Conservation (phyloP, 495 filamentous ascomycete species). For the Penicillium maclennaniae region DNA sequence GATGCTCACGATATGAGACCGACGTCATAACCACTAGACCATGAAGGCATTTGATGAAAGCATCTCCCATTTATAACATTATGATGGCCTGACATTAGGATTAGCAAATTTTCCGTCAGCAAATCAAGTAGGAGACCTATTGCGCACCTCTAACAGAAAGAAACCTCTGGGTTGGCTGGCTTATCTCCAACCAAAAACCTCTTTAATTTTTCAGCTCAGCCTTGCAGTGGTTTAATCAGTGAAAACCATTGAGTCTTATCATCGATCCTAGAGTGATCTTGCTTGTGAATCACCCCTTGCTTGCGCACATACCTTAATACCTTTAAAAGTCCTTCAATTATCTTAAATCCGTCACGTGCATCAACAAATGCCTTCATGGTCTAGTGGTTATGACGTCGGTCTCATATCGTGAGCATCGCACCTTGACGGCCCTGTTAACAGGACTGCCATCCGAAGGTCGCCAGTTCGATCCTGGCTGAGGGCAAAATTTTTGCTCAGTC, state of each 20-base stretch:
- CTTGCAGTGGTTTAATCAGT: neutral
- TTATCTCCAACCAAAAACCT: too few relatives aligned
- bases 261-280: too few relatives aligned
- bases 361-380: conserved; percentile 17
- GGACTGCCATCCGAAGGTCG: conserved; percentile 23
- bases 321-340: too few relatives aligned
- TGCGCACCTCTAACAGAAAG: too few relatives aligned
- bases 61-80: neutral
- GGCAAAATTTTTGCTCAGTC: conserved; percentile 14
- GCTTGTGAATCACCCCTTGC: too few relatives aligned
- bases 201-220: too few relatives aligned
- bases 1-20: conserved; percentile 21
- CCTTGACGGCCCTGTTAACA: conserved; percentile 23
- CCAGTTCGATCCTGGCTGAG: conserved; percentile 26
- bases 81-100: neutral
- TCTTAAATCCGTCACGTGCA: neutral
- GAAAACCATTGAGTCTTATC: too few relatives aligned
- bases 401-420: conserved; percentile 16
- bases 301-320: too few relatives aligned
- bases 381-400: conserved; percentile 27
- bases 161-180: too few relatives aligned
- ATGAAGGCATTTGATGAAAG: conserved; percentile 11
- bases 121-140: too few relatives aligned
- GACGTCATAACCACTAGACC: conserved; percentile 27
- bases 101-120: too few relatives aligned